phyloP scores from a whole-genome alignment of 345 rosid species.

The Hibiscus trionum region DNA sequence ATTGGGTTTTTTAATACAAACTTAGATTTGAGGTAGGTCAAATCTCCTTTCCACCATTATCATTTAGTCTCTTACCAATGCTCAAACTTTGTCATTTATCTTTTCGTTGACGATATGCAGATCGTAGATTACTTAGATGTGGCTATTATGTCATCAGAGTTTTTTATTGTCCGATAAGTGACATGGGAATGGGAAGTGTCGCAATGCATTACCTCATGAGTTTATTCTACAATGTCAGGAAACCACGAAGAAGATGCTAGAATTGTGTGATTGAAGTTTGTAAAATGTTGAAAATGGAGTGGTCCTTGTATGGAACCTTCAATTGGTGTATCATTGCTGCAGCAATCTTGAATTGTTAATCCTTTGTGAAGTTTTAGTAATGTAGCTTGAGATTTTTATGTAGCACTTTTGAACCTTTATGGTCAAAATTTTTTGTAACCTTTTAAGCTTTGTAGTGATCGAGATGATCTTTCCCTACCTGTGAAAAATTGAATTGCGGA shows the following conservation, averaged over 20 bases:
- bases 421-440: not conserved
- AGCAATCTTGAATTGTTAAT: no score
- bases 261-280: not conserved
- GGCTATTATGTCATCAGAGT: slow-evolving; percentile 26
- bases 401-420: not conserved
- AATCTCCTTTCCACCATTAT: not conserved
- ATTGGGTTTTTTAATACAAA: no score
- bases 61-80: not conserved
- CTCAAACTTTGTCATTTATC: slow-evolving; percentile 7
- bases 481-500: no score
- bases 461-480: not conserved
- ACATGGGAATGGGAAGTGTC: not conserved
- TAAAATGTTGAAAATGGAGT: no score
- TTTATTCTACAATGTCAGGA: not conserved
- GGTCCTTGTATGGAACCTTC: no score
- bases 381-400: not conserved
- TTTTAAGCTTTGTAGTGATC: not conserved
- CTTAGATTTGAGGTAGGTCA: slow-evolving; percentile 62
- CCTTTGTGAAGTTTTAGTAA: not conserved
- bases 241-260: not conserved
- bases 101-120: slow-evolving; percentile 27
- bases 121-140: slow-evolving; percentile 89
- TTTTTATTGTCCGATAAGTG: not conserved
- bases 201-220: not conserved
- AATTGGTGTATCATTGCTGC: no score